Conservation (phyloP, 139 green algal genomes). For the Auxenochlorella pyrenoidosa region DNA sequence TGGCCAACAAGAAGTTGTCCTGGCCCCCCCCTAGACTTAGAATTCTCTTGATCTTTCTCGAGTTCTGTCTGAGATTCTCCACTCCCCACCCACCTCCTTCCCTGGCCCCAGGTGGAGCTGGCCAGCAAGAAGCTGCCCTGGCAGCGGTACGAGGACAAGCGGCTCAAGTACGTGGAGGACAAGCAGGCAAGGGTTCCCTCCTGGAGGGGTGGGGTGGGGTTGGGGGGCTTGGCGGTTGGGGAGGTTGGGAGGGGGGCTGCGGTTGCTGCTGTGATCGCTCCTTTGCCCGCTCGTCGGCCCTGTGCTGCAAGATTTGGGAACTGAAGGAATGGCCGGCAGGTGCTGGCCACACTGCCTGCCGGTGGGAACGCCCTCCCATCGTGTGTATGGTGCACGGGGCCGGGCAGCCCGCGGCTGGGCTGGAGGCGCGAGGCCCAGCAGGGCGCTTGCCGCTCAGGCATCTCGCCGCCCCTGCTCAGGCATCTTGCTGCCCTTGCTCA, state of each 20-base stretch:
- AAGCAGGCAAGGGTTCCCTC: neutral
- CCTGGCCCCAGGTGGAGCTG: neutral
- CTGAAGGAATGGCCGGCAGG: neutral
- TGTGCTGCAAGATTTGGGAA: neutral
- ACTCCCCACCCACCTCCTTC: neutral
- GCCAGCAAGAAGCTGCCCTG: constrained; percentile 50
- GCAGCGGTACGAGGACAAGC: constrained; percentile 48
- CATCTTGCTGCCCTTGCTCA: neutral
- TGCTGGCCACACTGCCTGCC: neutral
- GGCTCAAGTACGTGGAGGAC: constrained; percentile 32
- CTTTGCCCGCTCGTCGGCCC: neutral
- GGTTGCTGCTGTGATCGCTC: too few relatives aligned
- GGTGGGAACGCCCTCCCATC: too few relatives aligned
- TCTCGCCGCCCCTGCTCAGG: too few relatives aligned
- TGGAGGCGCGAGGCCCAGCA: neutral
- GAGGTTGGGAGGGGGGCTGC: too few relatives aligned
- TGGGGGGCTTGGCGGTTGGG: too few relatives aligned
- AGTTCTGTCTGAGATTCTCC: too few relatives aligned
- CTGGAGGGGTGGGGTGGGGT: too few relatives aligned
- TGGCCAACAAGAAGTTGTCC: neutral
- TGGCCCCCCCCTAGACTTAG: neutral
- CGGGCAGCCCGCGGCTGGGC: neutral
- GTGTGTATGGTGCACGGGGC: neutral
- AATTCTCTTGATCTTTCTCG: too few relatives aligned
- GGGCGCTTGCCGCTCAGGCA: too few relatives aligned